phyloP scores from a whole-genome alignment of 1,284 basidiomycete species.

The Taiwanofungus camphoratus region DNA sequence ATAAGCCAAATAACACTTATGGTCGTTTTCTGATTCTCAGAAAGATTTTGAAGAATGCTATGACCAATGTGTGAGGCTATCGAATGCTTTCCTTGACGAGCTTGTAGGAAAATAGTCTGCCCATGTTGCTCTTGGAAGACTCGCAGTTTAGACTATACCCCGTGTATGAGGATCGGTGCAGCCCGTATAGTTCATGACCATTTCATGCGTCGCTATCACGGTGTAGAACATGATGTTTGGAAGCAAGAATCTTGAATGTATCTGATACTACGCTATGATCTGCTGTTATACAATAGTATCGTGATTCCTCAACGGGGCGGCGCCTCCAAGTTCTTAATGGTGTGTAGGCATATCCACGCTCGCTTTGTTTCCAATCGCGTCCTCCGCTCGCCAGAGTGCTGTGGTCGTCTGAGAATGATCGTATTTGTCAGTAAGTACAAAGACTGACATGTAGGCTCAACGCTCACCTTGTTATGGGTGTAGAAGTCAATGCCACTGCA shows the following conservation, averaged over 20 bases:
- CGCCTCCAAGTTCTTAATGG: too few species aligned
- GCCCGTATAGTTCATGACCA: too few species aligned
- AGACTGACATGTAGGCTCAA: neutral
- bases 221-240: too few species aligned
- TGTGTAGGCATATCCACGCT: constrained; percentile 83
- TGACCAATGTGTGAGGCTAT: constrained; percentile 58
- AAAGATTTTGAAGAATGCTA: constrained; percentile 56
- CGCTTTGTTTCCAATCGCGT: constrained; percentile 72
- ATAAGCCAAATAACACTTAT: too few species aligned
- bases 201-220: too few species aligned
- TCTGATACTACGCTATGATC: too few species aligned
- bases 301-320: too few species aligned
- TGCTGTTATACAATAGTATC: too few species aligned
- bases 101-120: constrained; percentile 34
- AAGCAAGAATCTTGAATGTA: too few species aligned
- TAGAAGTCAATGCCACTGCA: constrained; percentile 82
- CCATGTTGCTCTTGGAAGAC: too few species aligned
- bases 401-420: constrained; percentile 59
- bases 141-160: too few species aligned
- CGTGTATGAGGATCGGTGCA: too few species aligned
- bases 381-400: constrained; percentile 77
- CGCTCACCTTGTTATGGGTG: constrained; percentile 75
- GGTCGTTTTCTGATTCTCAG: constrained; percentile 30
- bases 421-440: neutral
- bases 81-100: constrained; percentile 70